Conservation (phyloP, 2,329 filamentous ascomycete genomes). For the Fusarium sp. region DNA sequence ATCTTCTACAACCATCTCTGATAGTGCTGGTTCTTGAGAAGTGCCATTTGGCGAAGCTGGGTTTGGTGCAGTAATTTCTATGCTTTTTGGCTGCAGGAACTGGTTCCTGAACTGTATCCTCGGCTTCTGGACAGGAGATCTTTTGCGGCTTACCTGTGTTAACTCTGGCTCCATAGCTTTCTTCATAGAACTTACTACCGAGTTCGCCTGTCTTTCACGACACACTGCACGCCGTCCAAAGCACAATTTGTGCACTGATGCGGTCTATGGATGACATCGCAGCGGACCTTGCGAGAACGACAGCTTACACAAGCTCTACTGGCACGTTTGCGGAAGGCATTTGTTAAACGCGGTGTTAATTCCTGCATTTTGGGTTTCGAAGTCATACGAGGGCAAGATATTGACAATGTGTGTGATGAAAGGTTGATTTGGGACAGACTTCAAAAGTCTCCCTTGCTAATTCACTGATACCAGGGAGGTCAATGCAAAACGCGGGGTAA, state of each 20-base stretch:
- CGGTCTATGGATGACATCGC: conserved; percentile 26
- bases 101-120: not conserved
- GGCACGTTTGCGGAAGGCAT: conserved; percentile 11
- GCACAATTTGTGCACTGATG: conserved; percentile 29
- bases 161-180: accelerated
- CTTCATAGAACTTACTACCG: conserved; percentile 11
- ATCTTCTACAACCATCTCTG: not conserved
- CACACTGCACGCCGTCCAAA: conserved; percentile 26
- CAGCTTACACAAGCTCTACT: conserved; percentile 29
- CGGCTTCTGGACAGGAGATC: not conserved
- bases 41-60: not conserved
- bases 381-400: too few species aligned
- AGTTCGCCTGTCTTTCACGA: conserved; percentile 22
- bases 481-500: conserved; percentile 10
- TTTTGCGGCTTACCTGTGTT: not conserved
- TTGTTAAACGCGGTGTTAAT: too few species aligned
- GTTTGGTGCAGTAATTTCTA: not conserved
- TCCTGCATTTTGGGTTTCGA: not conserved
- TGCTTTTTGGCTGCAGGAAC: not conserved
- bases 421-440: not conserved
- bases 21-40: not conserved
- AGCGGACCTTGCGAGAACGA: conserved; percentile 27
- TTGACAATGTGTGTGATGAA: too few species aligned
- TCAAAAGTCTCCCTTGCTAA: too few species aligned
- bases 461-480: not conserved